A percentile compares a stretch with the other conserved stretches of the same genome.
These are phyloP conservation scores for Raddia guianensis DNA, from an alignment of 176 grass and related monocot genomes.

Conservation along the genomic window DNA sequence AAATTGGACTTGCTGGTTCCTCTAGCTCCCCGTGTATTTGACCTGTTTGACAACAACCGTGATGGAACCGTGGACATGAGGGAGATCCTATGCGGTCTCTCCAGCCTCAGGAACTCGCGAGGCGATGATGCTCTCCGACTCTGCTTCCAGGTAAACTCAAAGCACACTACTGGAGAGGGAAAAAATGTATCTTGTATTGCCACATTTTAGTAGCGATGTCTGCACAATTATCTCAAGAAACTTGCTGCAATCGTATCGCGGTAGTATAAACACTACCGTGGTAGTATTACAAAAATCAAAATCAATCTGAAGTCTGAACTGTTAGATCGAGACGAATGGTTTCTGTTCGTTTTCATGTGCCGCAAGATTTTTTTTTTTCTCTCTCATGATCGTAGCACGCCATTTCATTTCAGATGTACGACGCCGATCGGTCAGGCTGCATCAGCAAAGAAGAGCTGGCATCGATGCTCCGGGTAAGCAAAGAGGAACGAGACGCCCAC, in stretches of 20 bases:
- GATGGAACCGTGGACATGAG: constrained; percentile 81
- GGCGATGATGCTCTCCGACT: constrained; percentile 61
- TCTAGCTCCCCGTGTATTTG: constrained; percentile 64
- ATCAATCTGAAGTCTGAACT: too few relatives aligned
- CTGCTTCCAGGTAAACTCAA: constrained; percentile 62
- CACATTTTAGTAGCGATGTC: neutral
- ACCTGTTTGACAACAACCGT: constrained; percentile 75
- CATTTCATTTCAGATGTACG: constrained; percentile 61
- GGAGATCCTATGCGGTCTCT: constrained; percentile 71
- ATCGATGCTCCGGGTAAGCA: constrained; percentile 69
- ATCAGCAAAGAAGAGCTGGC: constrained; percentile 84
- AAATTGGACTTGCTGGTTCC: constrained; percentile 63
- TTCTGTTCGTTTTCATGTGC: too few relatives aligned
- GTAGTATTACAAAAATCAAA: too few relatives aligned
- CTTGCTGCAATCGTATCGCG: neutral
- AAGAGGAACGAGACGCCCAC: neutral
- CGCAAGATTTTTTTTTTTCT: too few relatives aligned
- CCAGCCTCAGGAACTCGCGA: constrained; percentile 63
- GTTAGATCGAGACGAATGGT: too few relatives aligned
- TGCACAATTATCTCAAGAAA: neutral
- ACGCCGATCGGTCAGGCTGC: constrained; percentile 60
- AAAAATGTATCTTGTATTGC: too few relatives aligned
- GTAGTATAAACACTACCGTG: too few relatives aligned
- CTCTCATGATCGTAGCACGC: neutral
- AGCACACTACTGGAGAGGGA: neutral